phyloP scores from a whole-genome alignment of 2,329 filamentous ascomycete species.

The Colletotrichum sp. region DNA sequence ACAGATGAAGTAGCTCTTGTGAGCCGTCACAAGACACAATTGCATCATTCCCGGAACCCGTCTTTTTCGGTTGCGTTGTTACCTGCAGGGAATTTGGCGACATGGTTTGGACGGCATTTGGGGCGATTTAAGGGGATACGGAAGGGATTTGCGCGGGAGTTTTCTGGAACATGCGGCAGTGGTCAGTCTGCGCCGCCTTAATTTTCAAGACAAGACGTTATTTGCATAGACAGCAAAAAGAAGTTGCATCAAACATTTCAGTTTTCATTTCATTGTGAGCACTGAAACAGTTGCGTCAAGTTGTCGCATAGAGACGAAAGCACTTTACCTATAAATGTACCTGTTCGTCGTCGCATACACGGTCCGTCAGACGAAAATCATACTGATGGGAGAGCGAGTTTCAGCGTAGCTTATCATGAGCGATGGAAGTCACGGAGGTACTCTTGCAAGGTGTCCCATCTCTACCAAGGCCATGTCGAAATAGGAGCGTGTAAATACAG shows the following conservation, averaged over 20 bases:
- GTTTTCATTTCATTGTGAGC: not conserved
- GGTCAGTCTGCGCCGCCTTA: not conserved
- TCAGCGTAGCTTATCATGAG: not conserved
- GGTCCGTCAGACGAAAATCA: not conserved
- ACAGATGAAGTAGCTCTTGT: not conserved
- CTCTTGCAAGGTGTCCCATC: not conserved
- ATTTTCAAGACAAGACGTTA: not conserved
- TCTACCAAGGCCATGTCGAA: too few relatives aligned
- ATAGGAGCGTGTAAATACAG: too few relatives aligned
- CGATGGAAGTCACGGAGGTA: not conserved
- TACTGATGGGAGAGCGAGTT: rapidly evolving
- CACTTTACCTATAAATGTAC: not conserved
- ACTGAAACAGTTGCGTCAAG: not conserved
- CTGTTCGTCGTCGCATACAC: not conserved
- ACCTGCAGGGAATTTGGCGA: not conserved
- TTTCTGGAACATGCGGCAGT: not conserved
- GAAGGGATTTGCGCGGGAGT: not conserved
- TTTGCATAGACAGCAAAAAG: not conserved
- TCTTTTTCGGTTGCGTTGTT: not conserved
- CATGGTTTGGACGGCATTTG: not conserved
- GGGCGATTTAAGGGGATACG: not conserved
- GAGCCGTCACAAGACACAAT: not conserved
- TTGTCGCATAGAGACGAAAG: not conserved
- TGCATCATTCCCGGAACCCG: not conserved
- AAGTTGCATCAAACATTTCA: not conserved